Base-by-base conservation (phyloP, 2,329 filamentous ascomycete genomes). In the Aspergillus pseudoglaucus region DNA sequence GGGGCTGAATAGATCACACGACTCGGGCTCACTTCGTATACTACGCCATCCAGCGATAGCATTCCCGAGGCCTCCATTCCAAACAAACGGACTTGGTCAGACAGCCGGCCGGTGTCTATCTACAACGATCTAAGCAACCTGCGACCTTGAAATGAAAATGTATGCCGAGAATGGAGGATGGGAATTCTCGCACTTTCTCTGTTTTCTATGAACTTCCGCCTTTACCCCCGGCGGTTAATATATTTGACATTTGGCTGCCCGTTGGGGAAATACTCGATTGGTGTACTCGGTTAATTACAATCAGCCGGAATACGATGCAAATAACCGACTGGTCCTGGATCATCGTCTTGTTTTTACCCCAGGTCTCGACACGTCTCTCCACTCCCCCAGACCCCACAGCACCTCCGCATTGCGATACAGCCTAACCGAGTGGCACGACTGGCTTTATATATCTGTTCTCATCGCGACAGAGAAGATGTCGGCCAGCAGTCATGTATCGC, bases 401-500 rank as follows among this genome's bases (percentile, higher is more conserved):
- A 22, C 20, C 38, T 40, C 38, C 38, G 20, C 38, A 40, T 40
- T 18, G 17, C 15, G 20, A 35, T 35, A 39, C 18, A 18, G 37
- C 15, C 37, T 25, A 22, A 27, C 20, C 25, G 22, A 27, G 12
- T 39, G 15, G 37, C 38, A 18, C 20, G 6, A 18, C 10, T 22
- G 38, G 14, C 12, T 42, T 17, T 27, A 42, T 25, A 25, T 27
- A 42, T n/a, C 40, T 22, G 10, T 9, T 30, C 35, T 42, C 23
- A 18, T 22, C 40, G 15, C 7, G 17, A 15, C 18, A 9, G 38
- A 40, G 15, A 8, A 42, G 22, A 27, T 25, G 20, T 3, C 22
- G 25, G 12, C 12, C 22, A 27, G 42, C 41, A 44, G 52, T 18
- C 25, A 61, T 61, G 60, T 61, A 61, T 56, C 52, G 64, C 39